Evolutionary conservation across 805 yeast species (phyloP).

Genomic region (Cyberlindnera samutprakarnensis): DNA sequence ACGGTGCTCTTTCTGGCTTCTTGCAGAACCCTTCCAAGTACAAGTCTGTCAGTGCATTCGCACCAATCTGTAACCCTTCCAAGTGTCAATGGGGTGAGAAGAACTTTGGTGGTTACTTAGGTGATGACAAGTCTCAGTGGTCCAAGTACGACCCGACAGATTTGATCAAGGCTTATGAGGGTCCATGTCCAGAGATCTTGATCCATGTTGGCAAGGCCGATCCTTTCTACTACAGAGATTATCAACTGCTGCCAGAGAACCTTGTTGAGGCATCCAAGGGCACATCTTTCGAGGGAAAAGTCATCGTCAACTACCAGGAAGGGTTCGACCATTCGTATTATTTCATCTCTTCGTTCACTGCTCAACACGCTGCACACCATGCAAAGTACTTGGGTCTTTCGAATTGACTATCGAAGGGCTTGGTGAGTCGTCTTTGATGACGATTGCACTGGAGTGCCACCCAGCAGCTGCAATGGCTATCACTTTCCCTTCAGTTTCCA

Average conservation of each 20-base stretch:
- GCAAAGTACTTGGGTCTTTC: constrained; percentile 49
- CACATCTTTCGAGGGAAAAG: constrained; percentile 49
- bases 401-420: constrained; percentile 12
- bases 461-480: constrained; percentile 67
- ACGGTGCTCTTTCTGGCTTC: constrained; percentile 74
- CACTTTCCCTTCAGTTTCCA: constrained; percentile 30
- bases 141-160: constrained; percentile 75
- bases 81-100: constrained; percentile 83
- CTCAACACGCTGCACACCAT: constrained; percentile 80
- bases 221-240: constrained; percentile 51
- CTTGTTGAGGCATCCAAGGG: constrained; percentile 51
- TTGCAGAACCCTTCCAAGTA: constrained; percentile 65
- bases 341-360: constrained; percentile 73
- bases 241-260: constrained; percentile 71
- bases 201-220: constrained; percentile 82
- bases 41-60: constrained; percentile 79
- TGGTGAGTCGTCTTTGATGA: not conserved
- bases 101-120: constrained; percentile 74
- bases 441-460: constrained; percentile 70
- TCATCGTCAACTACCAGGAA: constrained; percentile 56
- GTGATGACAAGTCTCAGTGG: constrained; percentile 49
- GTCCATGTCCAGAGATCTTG: constrained; percentile 51
- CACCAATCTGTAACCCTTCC: constrained; percentile 82
- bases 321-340: constrained; percentile 92
- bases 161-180: constrained; percentile 50